These are phyloP conservation scores for Botrytis porri DNA, from an alignment of 2,329 filamentous ascomycete species.

Conservation along the genomic window DNA sequence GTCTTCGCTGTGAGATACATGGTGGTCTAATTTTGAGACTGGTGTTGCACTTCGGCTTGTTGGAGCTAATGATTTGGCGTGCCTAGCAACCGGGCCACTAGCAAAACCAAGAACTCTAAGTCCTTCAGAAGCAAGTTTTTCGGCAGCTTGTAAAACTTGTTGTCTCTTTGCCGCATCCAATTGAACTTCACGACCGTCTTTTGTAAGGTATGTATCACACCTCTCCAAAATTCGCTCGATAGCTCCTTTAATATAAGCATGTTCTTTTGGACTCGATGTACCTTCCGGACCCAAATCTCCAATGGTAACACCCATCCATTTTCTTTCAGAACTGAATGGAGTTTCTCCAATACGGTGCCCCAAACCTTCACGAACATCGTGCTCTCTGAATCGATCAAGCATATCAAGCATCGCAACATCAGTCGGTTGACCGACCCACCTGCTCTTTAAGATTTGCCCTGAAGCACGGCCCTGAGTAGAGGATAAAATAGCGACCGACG, in stretches of 20 bases:
- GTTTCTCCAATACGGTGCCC: constrained; percentile 81
- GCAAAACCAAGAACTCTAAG: constrained; percentile 91
- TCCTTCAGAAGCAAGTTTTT: constrained; percentile 83
- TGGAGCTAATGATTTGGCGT: constrained; percentile 41
- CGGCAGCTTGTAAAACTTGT: constrained; percentile 75
- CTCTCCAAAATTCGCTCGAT: constrained; percentile 81
- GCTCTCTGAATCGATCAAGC: constrained; percentile 84
- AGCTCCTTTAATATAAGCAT: constrained; percentile 93
- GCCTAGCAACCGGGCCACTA: constrained; percentile 66
- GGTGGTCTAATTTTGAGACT: constrained; percentile 37
- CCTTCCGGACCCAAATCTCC: constrained; percentile 43
- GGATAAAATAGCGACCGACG: constrained; percentile 76
- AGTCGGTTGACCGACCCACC: constrained; percentile 96
- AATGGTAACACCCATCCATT: constrained; percentile 98
- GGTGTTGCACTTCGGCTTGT: constrained; percentile 51
- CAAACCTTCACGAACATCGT: constrained; percentile 83
- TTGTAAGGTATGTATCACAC: constrained; percentile 87
- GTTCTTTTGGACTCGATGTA: constrained; percentile 53
- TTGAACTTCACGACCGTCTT: constrained; percentile 80
- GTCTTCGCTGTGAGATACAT: constrained; percentile 58
- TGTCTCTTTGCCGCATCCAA: constrained; percentile 73
- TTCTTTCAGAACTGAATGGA: constrained; percentile 93
- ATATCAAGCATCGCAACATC: constrained; percentile 97
- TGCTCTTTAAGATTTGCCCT: constrained; percentile 66
- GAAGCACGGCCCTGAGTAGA: constrained; percentile 65